Percentiles rank a stretch among this genome's conserved stretches.
phyloP scores from a whole-genome alignment of 148 eudicot species.

The Oxyria digyna region DNA sequence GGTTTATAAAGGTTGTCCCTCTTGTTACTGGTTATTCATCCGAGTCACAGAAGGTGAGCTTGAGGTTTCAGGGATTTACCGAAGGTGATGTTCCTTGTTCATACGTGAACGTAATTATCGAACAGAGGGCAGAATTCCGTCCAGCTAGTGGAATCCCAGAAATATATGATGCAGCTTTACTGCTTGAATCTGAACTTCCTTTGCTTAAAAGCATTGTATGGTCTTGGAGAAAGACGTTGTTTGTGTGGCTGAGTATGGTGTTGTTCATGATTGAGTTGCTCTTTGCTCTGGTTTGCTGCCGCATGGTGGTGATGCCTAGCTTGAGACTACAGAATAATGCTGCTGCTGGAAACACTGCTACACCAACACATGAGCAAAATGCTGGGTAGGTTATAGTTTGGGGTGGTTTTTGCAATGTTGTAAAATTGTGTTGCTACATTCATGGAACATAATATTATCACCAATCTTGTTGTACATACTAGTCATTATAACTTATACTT shows the following conservation, averaged over 20 bases:
- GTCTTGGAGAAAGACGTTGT: conserved; percentile 64
- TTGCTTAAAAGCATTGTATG: conserved; percentile 56
- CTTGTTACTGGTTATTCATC: conserved; percentile 67
- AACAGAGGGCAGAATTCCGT: conserved; percentile 66
- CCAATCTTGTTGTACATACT: conserved; percentile 1
- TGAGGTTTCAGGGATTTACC: conserved; percentile 42
- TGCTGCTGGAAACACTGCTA: not conserved
- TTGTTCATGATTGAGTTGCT: conserved; percentile 45
- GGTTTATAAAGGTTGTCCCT: conserved; percentile 53
- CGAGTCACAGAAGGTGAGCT: conserved; percentile 53
- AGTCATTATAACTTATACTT: not conserved
- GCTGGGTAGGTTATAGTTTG: not conserved
- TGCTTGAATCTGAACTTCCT: conserved; percentile 67
- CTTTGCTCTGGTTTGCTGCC: conserved; percentile 57
- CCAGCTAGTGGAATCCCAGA: conserved; percentile 72
- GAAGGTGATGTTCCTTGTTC: conserved; percentile 49
- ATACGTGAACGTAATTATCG: conserved; percentile 53
- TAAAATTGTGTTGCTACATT: not conserved
- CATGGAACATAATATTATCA: not conserved
- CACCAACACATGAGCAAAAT: not conserved
- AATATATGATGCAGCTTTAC: conserved; percentile 55
- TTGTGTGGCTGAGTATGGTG: conserved; percentile 58
- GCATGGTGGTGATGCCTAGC: conserved; percentile 46
- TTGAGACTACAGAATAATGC: conserved; percentile 18
- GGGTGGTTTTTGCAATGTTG: not conserved